These are phyloP conservation scores for Xylaria bambusicola DNA, from an alignment of 495 filamentous ascomycete genomes.

Conservation along the genomic window DNA sequence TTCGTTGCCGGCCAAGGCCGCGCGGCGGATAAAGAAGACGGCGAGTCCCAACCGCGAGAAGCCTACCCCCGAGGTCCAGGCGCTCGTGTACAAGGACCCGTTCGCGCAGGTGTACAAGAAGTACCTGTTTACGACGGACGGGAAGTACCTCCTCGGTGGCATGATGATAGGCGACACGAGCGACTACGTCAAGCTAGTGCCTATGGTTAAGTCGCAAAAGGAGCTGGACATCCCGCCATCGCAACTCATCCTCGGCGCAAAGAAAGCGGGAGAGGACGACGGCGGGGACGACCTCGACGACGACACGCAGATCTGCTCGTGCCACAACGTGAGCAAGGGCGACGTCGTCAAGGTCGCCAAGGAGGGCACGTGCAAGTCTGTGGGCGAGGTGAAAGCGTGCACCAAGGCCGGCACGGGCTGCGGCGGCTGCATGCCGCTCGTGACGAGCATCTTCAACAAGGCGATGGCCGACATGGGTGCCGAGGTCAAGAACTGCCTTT, in stretches of 20 bases:
- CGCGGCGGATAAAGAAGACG: constrained; percentile 36
- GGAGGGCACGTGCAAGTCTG: constrained; percentile 78
- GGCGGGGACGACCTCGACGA: constrained; percentile 62
- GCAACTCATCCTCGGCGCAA: constrained; percentile 85
- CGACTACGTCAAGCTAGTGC: constrained; percentile 92
- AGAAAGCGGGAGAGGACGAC: constrained; percentile 67
- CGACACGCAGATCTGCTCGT: constrained; percentile 91
- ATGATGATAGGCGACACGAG: constrained; percentile 99
- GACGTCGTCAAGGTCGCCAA: constrained; percentile 76
- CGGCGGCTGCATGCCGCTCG: constrained; percentile 90
- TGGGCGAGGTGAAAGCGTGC: constrained; percentile 87
- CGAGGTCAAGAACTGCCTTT: constrained; percentile 87
- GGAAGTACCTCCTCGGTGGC: constrained; percentile 88
- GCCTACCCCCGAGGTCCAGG: constrained; percentile 69
- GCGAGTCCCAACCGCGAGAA: constrained; percentile 16
- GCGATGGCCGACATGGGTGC: constrained; percentile 89
- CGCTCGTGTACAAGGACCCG: constrained; percentile 89
- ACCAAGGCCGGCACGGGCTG: constrained; percentile 96
- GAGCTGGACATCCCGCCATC: constrained; percentile 79
- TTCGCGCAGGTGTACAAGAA: constrained; percentile 97
- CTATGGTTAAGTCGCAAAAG: constrained; percentile 90
- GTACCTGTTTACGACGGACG: constrained; percentile 89
- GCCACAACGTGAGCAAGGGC: constrained; percentile 93
- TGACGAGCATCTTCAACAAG: constrained; percentile 90
- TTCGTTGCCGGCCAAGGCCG: constrained; percentile 59